Evolutionary conservation across 2,329 filamentous ascomycete species (phyloP).

Genomic region (Exserohilum rostratum): DNA sequence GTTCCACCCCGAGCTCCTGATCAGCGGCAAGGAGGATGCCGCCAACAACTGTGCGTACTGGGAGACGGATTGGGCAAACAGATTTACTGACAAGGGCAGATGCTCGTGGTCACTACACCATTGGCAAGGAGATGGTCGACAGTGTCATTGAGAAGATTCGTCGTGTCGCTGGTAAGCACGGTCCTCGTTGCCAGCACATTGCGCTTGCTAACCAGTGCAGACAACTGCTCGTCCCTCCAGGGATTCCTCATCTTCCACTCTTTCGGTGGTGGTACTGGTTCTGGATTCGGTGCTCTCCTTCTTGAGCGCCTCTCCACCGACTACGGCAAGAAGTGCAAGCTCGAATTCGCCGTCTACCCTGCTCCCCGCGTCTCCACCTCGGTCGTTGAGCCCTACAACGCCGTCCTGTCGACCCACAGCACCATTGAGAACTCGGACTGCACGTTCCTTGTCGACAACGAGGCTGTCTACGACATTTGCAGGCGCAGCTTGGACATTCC

Average conservation of each 20-base stretch:
- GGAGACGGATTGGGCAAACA: background rate
- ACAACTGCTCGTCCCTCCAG: conserved; percentile 75
- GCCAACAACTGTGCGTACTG: conserved; percentile 70
- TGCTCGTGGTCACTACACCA: conserved; percentile 76
- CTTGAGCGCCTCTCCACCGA: conserved; percentile 75
- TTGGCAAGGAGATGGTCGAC: conserved; percentile 78
- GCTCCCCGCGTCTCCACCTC: conserved; percentile 72
- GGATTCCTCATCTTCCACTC: conserved; percentile 79
- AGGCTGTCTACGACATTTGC: conserved; percentile 78
- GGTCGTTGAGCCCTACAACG: conserved; percentile 77
- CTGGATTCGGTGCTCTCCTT: conserved; percentile 73
- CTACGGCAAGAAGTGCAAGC: conserved; percentile 79
- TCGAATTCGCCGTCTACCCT: conserved; percentile 75
- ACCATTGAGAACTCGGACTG: conserved; percentile 80
- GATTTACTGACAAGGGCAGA: conserved; percentile 51
- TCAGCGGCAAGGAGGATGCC: conserved; percentile 78
- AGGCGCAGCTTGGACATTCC: conserved; percentile 73
- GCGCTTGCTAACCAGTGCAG: conserved; percentile 48
- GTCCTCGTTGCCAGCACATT: background rate
- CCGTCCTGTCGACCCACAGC: conserved; percentile 74
- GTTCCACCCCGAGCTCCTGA: conserved; percentile 74
- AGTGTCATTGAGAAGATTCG: conserved; percentile 72
- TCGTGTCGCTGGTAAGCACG: conserved; percentile 66
- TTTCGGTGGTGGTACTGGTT: conserved; percentile 74
- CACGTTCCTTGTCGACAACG: conserved; percentile 78